Percentiles rank a stretch among this genome's conserved stretches.
Evolutionary conservation across 176 grass and related monocot species (phyloP).

Genomic region (Melocanna baccifera): DNA sequence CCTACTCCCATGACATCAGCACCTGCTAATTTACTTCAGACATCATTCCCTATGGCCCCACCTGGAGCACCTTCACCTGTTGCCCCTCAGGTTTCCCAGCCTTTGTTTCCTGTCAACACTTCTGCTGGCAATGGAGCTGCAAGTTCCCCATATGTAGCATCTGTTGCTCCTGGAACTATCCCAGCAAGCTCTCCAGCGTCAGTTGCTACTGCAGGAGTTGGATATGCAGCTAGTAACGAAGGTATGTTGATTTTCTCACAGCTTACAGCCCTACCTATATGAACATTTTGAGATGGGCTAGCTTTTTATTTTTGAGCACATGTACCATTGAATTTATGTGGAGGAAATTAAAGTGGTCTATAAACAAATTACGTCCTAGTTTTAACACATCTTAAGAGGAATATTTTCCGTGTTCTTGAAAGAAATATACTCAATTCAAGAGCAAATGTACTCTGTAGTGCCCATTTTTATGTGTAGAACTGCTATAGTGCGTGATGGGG

Average conservation of each 20-base stretch:
- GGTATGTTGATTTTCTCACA: slow-evolving; percentile 44
- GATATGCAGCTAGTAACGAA: slow-evolving; percentile 55
- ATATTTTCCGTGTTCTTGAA: slow-evolving; percentile 3
- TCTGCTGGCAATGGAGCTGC: slow-evolving; percentile 38
- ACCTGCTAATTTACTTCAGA: slow-evolving; percentile 55
- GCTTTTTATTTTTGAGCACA: background rate
- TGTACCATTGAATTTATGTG: background rate
- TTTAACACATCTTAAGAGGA: background rate
- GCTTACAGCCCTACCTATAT: background rate
- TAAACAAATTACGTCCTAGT: background rate
- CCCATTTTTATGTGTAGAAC: slow-evolving; percentile 8
- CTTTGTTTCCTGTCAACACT: slow-evolving; percentile 87
- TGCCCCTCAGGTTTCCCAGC: slow-evolving; percentile 58
- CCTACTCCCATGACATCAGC: slow-evolving; percentile 54
- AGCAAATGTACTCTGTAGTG: background rate
- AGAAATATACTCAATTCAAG: background rate
- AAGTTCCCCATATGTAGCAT: slow-evolving; percentile 51
- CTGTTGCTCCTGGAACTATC: slow-evolving; percentile 42
- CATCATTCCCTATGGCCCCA: slow-evolving; percentile 50
- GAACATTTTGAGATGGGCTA: background rate
- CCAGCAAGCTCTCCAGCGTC: slow-evolving; percentile 54
- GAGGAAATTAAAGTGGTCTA: background rate
- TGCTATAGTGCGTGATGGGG: background rate
- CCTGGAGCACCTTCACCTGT: slow-evolving; percentile 62
- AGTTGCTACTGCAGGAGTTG: slow-evolving; percentile 40